Conservation (phyloP, 2,329 filamentous ascomycete species). For the Neonectria hederae region DNA sequence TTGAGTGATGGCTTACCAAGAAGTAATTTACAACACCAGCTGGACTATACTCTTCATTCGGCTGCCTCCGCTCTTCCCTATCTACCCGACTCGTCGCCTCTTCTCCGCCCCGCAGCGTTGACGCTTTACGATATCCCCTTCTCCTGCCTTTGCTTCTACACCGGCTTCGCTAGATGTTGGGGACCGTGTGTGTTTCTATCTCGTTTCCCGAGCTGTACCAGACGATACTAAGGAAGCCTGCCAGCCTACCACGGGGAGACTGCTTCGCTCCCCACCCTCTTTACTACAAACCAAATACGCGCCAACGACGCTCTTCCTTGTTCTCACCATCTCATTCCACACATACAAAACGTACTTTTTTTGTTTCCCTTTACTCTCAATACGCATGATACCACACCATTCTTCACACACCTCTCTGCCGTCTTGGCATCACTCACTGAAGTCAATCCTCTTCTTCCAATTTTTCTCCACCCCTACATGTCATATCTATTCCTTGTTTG, state of each 20-base stretch:
- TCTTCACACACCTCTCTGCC: slow-evolving; percentile 25
- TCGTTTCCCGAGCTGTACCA: slow-evolving; percentile 1
- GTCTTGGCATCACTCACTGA: slow-evolving; percentile 25
- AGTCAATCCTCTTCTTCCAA: slow-evolving; percentile 15
- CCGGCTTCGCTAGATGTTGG: slow-evolving; percentile 15
- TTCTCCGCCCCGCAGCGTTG: slow-evolving; percentile 1
- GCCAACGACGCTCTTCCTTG: slow-evolving; percentile 12
- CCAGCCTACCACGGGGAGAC: not conserved
- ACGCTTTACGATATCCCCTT: slow-evolving; percentile 17
- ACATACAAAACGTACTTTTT: slow-evolving; percentile 6
- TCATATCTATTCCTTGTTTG: slow-evolving; percentile 12
- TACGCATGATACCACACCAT: slow-evolving; percentile 39
- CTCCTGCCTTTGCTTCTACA: slow-evolving; percentile 18
- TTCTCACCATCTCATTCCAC: slow-evolving; percentile 13
- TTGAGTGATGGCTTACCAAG: slow-evolving; percentile 5
- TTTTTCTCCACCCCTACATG: slow-evolving; percentile 3
- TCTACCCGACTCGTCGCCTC: slow-evolving; percentile 5
- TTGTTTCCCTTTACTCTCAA: slow-evolving; percentile 33
- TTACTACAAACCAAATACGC: slow-evolving; percentile 13
- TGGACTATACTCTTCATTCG: slow-evolving; percentile 1
- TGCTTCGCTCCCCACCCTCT: not conserved
- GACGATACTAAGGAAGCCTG: not conserved
- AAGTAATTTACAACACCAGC: not conserved
- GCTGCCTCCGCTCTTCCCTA: not conserved
- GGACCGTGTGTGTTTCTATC: slow-evolving; percentile 11